Percentiles rank a stretch among this genome's conserved stretches.
phyloP scores from a whole-genome alignment of 441 rosid species.

The Adansonia madagascariensis region DNA sequence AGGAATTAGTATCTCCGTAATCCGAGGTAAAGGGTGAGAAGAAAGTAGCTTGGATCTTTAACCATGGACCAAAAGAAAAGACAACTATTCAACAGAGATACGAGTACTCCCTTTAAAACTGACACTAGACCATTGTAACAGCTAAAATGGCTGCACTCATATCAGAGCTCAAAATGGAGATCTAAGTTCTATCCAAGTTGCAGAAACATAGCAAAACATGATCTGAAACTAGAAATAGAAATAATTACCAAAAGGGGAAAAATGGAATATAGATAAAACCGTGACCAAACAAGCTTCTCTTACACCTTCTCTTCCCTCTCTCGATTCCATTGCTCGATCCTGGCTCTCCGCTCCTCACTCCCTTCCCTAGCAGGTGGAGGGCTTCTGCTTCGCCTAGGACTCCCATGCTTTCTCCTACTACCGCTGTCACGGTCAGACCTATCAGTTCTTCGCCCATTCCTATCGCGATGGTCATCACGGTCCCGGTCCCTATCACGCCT shows the following conservation, averaged over 20 bases:
- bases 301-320: constrained; percentile 30
- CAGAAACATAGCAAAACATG: constrained; percentile 18
- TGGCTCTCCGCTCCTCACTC: constrained; percentile 33
- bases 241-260: background rate
- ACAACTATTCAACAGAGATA: background rate
- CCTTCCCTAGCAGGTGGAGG: constrained; percentile 30
- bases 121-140: constrained; percentile 14
- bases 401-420: constrained; percentile 20
- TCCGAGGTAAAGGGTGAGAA: background rate
- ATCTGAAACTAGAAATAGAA: background rate
- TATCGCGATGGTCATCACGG: constrained; percentile 11
- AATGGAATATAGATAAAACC: background rate
- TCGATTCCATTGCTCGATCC: constrained; percentile 32
- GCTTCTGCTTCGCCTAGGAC: constrained; percentile 30
- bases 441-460: constrained; percentile 43
- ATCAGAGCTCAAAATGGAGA: constrained; percentile 6
- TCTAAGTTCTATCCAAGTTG: constrained; percentile 3
- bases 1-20: background rate
- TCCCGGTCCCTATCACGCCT: constrained; percentile 17
- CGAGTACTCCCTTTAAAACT: constrained; percentile 3
- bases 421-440: constrained; percentile 31
- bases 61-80: background rate
- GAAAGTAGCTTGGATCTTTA: background rate
- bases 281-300: background rate
- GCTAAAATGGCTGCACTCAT: constrained; percentile 9